A percentile compares a stretch with the other conserved stretches of the same genome.
These are phyloP conservation scores for Suhomyces emberorum DNA, from an alignment of 805 yeast genomes.

Conservation along the genomic window DNA sequence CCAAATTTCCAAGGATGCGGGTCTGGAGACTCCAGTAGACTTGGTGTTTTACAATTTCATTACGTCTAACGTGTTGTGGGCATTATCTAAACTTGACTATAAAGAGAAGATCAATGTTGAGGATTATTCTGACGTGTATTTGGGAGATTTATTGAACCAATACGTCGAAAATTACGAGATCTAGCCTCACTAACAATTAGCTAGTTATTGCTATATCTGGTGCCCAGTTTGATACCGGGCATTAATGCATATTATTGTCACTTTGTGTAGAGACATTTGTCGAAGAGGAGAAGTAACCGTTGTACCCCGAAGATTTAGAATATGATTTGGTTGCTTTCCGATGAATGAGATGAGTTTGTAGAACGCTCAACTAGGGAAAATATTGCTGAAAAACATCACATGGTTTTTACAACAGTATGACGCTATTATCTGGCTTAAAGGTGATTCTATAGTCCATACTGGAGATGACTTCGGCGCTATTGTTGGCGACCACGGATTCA, in stretches of 20 bases:
- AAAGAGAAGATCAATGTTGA: constrained; percentile 11
- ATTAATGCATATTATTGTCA: too few relatives aligned
- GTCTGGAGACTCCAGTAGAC: constrained; percentile 44
- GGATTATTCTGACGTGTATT: constrained; percentile 29
- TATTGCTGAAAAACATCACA: too few relatives aligned
- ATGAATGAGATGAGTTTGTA: too few relatives aligned
- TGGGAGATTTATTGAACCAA: constrained; percentile 34
- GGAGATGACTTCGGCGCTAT: constrained; percentile 48
- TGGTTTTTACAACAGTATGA: too few relatives aligned
- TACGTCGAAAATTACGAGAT: constrained; percentile 20
- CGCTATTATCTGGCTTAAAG: constrained; percentile 55
- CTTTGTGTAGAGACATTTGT: too few relatives aligned
- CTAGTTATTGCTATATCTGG: too few relatives aligned
- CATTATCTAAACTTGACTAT: constrained; percentile 27
- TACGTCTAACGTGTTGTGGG: constrained; percentile 31
- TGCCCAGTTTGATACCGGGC: too few relatives aligned
- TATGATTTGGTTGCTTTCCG: too few relatives aligned
- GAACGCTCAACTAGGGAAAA: too few relatives aligned
- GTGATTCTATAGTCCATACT: constrained; percentile 66
- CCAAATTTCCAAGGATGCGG: constrained; percentile 26
- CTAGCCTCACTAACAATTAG: too few relatives aligned
- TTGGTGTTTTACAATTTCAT: constrained; percentile 80
- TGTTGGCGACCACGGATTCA: constrained; percentile 37
- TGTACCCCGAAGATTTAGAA: too few relatives aligned
- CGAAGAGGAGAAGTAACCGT: too few relatives aligned